phyloP scores from a whole-genome alignment of 805 yeast species.

The Cyberlindnera veronae region DNA sequence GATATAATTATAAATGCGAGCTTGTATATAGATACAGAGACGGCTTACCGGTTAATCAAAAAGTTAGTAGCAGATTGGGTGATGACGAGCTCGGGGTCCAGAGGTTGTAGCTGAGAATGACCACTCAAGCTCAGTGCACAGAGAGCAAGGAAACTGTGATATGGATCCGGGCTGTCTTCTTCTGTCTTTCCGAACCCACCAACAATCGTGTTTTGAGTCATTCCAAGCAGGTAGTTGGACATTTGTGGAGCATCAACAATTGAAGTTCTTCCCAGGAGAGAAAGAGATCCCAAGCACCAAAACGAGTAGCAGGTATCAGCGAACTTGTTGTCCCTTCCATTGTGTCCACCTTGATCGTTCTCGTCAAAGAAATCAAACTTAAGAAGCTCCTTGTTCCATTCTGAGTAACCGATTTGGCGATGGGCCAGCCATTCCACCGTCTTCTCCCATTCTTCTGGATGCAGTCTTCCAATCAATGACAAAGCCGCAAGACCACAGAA shows the following conservation, averaged over 20 bases:
- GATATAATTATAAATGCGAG: neutral
- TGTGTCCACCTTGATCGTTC: conserved; percentile 71
- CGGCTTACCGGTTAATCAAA: too few relatives aligned
- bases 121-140: conserved; percentile 40
- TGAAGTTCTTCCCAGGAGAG: conserved; percentile 33
- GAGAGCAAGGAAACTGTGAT: conserved; percentile 61
- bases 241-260: conserved; percentile 38
- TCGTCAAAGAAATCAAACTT: conserved; percentile 38
- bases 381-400: conserved; percentile 22
- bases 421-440: conserved; percentile 60
- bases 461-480: conserved; percentile 34
- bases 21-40: neutral
- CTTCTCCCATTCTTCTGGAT: conserved; percentile 28
- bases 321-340: conserved; percentile 81
- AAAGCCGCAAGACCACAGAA: conserved; percentile 77
- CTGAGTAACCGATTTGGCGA: conserved; percentile 51
- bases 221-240: conserved; percentile 41
- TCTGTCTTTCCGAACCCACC: conserved; percentile 82
- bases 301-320: conserved; percentile 88
- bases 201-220: conserved; percentile 56
- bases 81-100: conserved; percentile 15
- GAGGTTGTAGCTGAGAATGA: conserved; percentile 1
- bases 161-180: conserved; percentile 64
- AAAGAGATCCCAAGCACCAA: conserved; percentile 69
- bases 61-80: conserved; percentile 1